phyloP scores from a whole-genome alignment of 2,329 filamentous ascomycete species.

The Paecilomyces fulvus region DNA sequence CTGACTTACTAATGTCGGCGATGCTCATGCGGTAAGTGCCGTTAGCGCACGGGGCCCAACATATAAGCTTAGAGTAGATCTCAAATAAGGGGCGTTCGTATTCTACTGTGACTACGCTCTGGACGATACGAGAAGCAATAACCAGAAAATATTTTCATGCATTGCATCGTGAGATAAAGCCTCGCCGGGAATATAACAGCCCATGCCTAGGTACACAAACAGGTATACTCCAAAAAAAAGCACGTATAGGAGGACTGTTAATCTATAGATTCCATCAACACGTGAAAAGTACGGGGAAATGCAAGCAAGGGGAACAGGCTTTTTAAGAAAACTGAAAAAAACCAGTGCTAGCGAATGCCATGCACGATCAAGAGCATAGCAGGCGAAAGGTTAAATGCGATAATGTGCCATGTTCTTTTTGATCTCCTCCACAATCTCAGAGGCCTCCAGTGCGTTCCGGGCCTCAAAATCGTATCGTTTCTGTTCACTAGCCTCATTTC shows the following conservation, averaged over 20 bases:
- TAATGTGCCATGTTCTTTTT: constrained; percentile 48
- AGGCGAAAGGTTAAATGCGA: constrained; percentile 21
- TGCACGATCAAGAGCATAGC: neutral
- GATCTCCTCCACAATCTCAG: constrained; percentile 56
- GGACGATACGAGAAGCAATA: neutral
- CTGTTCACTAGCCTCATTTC: constrained; percentile 54
- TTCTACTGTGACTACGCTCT: too few species aligned
- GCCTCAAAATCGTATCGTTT: constrained; percentile 62
- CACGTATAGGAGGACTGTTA: neutral
- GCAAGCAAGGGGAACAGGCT: too few species aligned
- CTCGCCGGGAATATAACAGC: neutral
- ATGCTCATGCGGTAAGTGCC: too few species aligned
- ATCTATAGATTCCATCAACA: neutral
- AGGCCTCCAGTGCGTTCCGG: constrained; percentile 47
- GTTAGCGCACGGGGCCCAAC: too few species aligned
- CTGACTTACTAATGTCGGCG: too few species aligned
- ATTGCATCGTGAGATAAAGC: neutral
- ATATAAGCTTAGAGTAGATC: too few species aligned
- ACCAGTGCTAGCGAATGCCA: neutral
- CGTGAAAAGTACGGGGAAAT: neutral
- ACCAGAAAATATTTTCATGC: neutral
- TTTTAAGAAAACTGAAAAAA: neutral
- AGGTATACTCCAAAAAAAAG: neutral
- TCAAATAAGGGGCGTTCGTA: too few species aligned
- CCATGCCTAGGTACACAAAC: neutral